Evolutionary conservation across 352 stramenopile species (phyloP).

Genomic region (Pythium utonaiense): DNA sequence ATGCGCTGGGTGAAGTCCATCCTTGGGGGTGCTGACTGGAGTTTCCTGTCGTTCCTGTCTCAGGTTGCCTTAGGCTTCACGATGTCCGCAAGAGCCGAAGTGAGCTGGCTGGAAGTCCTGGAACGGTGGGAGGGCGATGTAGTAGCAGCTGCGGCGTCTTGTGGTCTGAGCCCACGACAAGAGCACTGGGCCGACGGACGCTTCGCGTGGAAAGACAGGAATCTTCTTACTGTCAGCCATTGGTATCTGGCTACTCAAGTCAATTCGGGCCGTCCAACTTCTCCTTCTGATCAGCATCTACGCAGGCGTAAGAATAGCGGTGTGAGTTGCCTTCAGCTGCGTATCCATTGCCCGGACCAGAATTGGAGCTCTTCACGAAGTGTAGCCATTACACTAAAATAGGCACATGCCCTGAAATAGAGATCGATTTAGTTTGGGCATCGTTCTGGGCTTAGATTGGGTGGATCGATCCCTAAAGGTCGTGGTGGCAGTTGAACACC

Average conservation of each 20-base stretch:
- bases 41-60: background rate
- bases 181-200: background rate
- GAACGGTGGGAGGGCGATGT: too few species aligned
- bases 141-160: background rate
- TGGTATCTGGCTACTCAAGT: background rate
- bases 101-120: background rate
- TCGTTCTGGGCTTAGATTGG: background rate
- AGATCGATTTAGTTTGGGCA: background rate
- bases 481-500: background rate
- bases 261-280: background rate
- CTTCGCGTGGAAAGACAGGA: background rate
- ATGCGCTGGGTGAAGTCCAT: conserved; percentile 80
- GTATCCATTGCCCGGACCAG: background rate
- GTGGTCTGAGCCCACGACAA: conserved; percentile 5
- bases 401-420: background rate
- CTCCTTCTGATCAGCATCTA: conserved; percentile 1
- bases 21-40: background rate
- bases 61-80: conserved; percentile 10
- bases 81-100: conserved; percentile 19
- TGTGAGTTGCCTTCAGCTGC: background rate
- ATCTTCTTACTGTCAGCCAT: background rate
- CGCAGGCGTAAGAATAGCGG: conserved; percentile 2
- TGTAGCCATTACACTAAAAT: background rate
- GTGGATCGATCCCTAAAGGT: conserved; percentile 11
- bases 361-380: background rate